Evolutionary conservation across 345 rosid species (phyloP).

Genomic region (Moricandia arvensis): DNA sequence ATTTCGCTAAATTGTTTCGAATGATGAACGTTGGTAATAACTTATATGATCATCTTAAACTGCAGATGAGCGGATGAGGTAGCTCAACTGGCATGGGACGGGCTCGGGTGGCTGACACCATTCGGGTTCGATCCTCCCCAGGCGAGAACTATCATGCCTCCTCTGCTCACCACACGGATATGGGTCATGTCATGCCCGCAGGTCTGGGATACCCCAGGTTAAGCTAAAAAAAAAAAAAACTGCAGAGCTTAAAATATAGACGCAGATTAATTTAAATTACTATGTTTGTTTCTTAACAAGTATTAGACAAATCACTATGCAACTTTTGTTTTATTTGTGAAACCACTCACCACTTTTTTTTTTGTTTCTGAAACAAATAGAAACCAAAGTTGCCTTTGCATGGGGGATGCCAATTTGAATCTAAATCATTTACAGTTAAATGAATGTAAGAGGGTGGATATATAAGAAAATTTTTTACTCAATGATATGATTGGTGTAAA

Average conservation of each 20-base stretch:
- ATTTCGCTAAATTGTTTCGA: neutral
- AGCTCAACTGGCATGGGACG: too few relatives aligned
- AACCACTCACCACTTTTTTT: neutral
- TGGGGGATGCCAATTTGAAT: too few relatives aligned
- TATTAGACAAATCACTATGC: neutral
- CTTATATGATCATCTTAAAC: neutral
- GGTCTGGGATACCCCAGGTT: too few relatives aligned
- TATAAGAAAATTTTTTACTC: neutral
- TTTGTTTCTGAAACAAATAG: neutral
- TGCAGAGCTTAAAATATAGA: neutral
- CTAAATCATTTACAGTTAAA: neutral
- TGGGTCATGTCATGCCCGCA: too few relatives aligned
- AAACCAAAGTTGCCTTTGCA: neutral
- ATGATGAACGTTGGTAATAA: neutral
- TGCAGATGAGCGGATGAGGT: too few relatives aligned
- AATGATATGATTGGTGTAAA: neutral
- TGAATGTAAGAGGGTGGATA: neutral
- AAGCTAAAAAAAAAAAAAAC: too few relatives aligned
- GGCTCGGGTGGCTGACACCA: too few relatives aligned
- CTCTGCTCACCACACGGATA: too few relatives aligned
- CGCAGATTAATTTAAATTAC: neutral
- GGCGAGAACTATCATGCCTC: too few relatives aligned
- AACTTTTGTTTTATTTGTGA: neutral
- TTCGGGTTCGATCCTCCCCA: too few relatives aligned
- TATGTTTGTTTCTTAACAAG: neutral